Evolutionary conservation across 1,284 basidiomycete genomes (phyloP).

Genomic region (Puccinia coronata): DNA sequence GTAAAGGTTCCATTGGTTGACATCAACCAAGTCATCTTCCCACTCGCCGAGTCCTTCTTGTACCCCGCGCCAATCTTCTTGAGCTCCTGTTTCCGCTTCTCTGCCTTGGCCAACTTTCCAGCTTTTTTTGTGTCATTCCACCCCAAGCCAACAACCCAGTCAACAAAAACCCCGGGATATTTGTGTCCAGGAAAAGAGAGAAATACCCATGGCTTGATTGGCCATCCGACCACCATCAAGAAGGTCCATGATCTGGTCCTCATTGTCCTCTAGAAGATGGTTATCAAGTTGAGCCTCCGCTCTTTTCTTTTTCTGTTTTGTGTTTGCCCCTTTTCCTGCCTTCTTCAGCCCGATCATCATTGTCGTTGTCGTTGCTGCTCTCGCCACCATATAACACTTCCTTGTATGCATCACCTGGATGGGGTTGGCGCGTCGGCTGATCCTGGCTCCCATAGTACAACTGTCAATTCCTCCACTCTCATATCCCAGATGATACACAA

Average conservation of each 20-base stretch:
- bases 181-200: too few relatives aligned
- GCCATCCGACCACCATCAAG: constrained; percentile 72
- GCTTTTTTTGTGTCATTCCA: background rate
- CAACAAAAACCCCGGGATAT: constrained; percentile 10
- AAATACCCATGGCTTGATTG: constrained; percentile 73
- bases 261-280: constrained; percentile 75
- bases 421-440: constrained; percentile 62
- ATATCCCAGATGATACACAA: background rate
- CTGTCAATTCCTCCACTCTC: background rate
- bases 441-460: background rate
- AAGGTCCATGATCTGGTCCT: constrained; percentile 94
- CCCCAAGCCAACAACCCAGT: background rate
- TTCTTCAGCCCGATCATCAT: constrained; percentile 55
- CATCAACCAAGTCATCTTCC: too few relatives aligned
- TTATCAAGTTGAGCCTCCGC: constrained; percentile 60
- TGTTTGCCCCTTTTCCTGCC: constrained; percentile 53
- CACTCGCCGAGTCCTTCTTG: constrained; percentile 79
- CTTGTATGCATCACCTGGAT: constrained; percentile 75
- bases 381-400: constrained; percentile 90
- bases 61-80: constrained; percentile 71
- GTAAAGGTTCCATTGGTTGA: too few relatives aligned
- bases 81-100: constrained; percentile 63
- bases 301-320: constrained; percentile 53
- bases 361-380: constrained; percentile 69
- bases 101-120: constrained; percentile 51